Evolutionary conservation across 192 early-diverging fungal species (phyloP).

Genomic region (Rhizoclosmatium sp.): DNA sequence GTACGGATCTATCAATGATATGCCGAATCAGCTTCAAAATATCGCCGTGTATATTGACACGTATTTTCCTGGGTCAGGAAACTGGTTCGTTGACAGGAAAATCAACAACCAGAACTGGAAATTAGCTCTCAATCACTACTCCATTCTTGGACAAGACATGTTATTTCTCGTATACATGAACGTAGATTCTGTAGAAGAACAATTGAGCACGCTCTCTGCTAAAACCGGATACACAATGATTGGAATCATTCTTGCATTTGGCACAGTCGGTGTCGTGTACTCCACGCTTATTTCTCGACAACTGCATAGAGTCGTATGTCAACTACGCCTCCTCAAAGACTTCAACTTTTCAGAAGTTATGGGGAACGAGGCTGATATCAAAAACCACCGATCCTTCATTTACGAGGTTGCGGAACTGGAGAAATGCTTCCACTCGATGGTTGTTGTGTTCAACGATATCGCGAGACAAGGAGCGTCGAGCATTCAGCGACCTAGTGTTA

Average conservation of each 20-base stretch:
- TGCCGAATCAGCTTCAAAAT: background rate
- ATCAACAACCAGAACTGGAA: background rate
- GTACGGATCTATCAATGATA: too few species aligned
- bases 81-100: too few species aligned
- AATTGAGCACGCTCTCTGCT: background rate
- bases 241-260: slow-evolving; percentile 16
- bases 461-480: too few species aligned
- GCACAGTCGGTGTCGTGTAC: slow-evolving; percentile 3
- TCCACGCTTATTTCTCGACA: slow-evolving; percentile 8
- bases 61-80: too few species aligned
- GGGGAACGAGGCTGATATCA: slow-evolving; percentile 14
- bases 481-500: too few species aligned
- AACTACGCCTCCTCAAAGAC: slow-evolving; percentile 26
- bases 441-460: slow-evolving; percentile 14
- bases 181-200: background rate
- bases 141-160: background rate
- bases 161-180: slow-evolving; percentile 9
- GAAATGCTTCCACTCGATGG: slow-evolving; percentile 5
- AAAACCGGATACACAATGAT: slow-evolving; percentile 30
- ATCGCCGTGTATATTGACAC: too few species aligned
- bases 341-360: slow-evolving; percentile 26
- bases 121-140: background rate
- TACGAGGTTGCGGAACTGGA: slow-evolving; percentile 18
- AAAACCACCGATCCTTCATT: slow-evolving; percentile 12
- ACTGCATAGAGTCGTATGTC: slow-evolving; percentile 8